Conservation (phyloP, 2,329 filamentous ascomycete genomes). For the Aspergillus sp. region DNA sequence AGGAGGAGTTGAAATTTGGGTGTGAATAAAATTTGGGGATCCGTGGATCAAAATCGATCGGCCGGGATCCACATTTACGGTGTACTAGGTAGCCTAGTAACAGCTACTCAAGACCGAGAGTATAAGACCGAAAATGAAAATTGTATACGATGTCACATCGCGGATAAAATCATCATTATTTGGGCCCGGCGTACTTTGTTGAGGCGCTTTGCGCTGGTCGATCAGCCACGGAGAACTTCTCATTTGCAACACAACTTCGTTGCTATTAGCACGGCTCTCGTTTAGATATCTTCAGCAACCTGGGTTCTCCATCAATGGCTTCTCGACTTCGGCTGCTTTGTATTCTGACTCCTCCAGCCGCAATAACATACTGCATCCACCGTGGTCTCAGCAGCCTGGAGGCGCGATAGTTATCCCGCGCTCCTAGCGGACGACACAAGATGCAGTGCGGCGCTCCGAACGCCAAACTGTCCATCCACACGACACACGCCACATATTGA, state of each 20-base stretch:
- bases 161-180: too few relatives aligned
- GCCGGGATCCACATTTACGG: too few relatives aligned
- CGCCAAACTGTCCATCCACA: constrained; percentile 13
- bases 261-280: background rate
- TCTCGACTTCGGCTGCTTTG: constrained; percentile 8
- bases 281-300: background rate
- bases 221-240: background rate
- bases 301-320: background rate
- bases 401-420: background rate
- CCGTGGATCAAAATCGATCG: background rate
- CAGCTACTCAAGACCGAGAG: too few relatives aligned
- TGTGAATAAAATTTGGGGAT: background rate
- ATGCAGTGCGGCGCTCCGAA: constrained; percentile 20
- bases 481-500: constrained; percentile 28
- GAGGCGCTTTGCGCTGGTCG: too few relatives aligned
- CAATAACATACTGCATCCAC: constrained; percentile 22
- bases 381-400: constrained; percentile 24
- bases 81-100: too few relatives aligned
- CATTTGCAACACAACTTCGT: background rate
- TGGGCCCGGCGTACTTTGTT: too few relatives aligned
- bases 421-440: constrained; percentile 12
- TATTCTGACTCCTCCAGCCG: constrained; percentile 10
- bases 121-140: too few relatives aligned
- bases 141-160: too few relatives aligned
- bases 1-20: background rate